Evolutionary conservation across 2,329 filamentous ascomycete species (phyloP), one percentile per base, ranked within the genome.

Genomic region (Didymella exigua): DNA sequence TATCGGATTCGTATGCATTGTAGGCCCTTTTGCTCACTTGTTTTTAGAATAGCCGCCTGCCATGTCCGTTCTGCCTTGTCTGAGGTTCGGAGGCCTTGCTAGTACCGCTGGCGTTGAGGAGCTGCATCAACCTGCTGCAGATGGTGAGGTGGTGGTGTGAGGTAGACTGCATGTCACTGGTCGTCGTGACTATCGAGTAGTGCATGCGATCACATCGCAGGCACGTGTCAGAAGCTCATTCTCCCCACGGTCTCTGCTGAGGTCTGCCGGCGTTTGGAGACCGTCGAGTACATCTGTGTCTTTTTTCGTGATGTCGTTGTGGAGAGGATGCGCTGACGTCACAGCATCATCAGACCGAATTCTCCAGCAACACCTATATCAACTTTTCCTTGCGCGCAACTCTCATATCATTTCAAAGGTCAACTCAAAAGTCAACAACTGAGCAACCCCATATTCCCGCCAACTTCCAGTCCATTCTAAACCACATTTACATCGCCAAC

Each of bases 251-350:
- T 36, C 13, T 23, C 31, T 48, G 50, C 50, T 38, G 50, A 54
- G 50, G 44, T 44, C 30, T 34, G n/a, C 44, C 50, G 30, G 19
- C 4, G 2, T 51, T 13, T n/a, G 68, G 18, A 38, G 21, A 18
- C 13, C 23, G 34, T 30, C 24, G 34, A 36, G 49, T 13, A 24
- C 36, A 27, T 7, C 24, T n/a, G 21, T 14, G 23, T 33, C 4
- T 37, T 34, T 48, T 27, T 49, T 23, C 24, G 44, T 40, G 45
- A 44, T 49, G 40, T 42, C 21, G 40, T 34, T 30, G 46, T 55
- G 46, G 52, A 46, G 50, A 38, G 29, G 2, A 47, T 1, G 42
- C 41, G 19, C 29, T 55, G 52, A 55, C 52, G 52, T 55, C 52
- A 55, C 42, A 7, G 7, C 18, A 24, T 29, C 42, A 47, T 54